A percentile compares a stretch with the other conserved stretches of the same genome.
phyloP scores from a whole-genome alignment of 306 rosid genomes.

The Lagenaria siceraria region DNA sequence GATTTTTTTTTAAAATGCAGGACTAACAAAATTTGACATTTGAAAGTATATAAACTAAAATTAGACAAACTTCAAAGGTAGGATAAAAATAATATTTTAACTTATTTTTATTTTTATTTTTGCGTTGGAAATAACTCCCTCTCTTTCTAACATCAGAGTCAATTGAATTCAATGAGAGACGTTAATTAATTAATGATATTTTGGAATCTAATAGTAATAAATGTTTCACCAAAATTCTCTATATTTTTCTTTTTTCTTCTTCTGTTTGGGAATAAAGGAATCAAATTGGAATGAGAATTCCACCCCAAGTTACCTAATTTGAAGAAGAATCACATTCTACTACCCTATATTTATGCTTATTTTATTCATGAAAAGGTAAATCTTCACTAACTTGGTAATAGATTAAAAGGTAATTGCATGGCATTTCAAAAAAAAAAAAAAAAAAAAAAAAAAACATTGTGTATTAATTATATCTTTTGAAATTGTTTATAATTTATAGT shows the following conservation, averaged over 20 bases:
- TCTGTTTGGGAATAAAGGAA: neutral
- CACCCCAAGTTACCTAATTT: conserved; percentile 1
- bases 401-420: neutral
- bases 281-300: neutral
- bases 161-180: neutral
- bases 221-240: neutral
- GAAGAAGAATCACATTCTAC: neutral
- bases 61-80: too few species aligned
- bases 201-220: neutral
- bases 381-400: neutral
- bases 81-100: too few species aligned
- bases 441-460: too few species aligned
- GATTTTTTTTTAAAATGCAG: too few species aligned
- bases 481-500: too few species aligned
- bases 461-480: too few species aligned
- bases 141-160: neutral
- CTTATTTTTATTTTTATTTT: neutral
- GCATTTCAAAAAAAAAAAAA: too few species aligned
- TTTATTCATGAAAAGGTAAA: neutral
- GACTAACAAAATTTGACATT: too few species aligned
- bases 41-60: too few species aligned
- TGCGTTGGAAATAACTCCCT: neutral
- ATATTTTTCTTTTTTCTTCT: neutral
- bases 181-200: neutral
- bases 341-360: neutral